Evolutionary conservation across 805 yeast species (phyloP).

Genomic region (Suhomyces emberorum): DNA sequence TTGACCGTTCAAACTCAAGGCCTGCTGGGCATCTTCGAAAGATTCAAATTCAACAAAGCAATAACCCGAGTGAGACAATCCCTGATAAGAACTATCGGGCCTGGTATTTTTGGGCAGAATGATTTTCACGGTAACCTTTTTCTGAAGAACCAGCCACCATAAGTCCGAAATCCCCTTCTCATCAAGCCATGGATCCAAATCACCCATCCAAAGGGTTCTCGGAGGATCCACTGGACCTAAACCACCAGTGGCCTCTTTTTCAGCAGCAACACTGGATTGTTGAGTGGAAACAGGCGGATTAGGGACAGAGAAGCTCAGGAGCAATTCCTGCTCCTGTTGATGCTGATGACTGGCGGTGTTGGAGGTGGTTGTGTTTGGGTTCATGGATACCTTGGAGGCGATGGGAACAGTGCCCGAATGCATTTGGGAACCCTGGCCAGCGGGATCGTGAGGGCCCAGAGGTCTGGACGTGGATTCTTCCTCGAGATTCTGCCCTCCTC

Average conservation of each 20-base stretch:
- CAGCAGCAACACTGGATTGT: constrained; percentile 33
- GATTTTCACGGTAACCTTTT: constrained; percentile 61
- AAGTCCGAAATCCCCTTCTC: constrained; percentile 51
- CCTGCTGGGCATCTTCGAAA: constrained; percentile 67
- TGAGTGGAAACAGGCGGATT: constrained; percentile 41
- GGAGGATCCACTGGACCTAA: constrained; percentile 42
- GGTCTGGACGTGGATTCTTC: too few species aligned
- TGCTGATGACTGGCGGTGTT: constrained; percentile 41
- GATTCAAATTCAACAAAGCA: constrained; percentile 75
- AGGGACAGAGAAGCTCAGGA: constrained; percentile 37
- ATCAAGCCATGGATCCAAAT: constrained; percentile 75
- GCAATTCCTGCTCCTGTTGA: constrained; percentile 42
- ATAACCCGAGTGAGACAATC: constrained; percentile 51
- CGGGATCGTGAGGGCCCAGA: too few species aligned
- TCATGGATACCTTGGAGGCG: constrained; percentile 1
- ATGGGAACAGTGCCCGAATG: too few species aligned
- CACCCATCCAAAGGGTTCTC: constrained; percentile 86
- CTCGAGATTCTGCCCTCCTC: too few species aligned
- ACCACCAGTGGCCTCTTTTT: constrained; percentile 9
- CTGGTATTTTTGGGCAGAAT: constrained; percentile 45
- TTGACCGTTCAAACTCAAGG: constrained; percentile 63
- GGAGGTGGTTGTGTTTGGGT: constrained; percentile 17
- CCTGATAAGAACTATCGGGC: constrained; percentile 19
- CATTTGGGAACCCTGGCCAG: too few species aligned
- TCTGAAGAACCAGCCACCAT: constrained; percentile 58